Percentiles rank a stretch among this genome's conserved stretches.
Evolutionary conservation across 139 green algal genomes (phyloP).

Genomic region (Chlorella sp.): DNA sequence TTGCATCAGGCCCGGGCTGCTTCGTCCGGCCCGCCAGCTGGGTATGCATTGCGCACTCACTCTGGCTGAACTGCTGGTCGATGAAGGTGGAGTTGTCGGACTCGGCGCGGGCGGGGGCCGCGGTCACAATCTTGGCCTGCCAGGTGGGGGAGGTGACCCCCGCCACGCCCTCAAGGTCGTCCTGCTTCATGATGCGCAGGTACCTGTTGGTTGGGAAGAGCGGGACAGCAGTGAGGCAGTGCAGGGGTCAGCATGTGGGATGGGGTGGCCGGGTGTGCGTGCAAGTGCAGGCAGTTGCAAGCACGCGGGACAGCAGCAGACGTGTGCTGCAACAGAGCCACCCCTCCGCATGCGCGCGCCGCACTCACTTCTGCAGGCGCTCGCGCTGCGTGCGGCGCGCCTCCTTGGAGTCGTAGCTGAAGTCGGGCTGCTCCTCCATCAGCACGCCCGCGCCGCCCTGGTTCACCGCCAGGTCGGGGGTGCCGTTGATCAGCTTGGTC

Average conservation of each 20-base stretch:
- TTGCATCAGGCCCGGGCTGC: no score
- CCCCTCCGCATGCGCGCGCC: no score
- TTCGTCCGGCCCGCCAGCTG: no score
- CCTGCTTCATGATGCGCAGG: slow-evolving; percentile 19
- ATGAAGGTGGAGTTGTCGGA: slow-evolving; percentile 17
- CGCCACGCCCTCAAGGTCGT: neutral
- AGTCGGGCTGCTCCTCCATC: slow-evolving; percentile 44
- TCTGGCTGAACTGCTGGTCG: slow-evolving; percentile 1
- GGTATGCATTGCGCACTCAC: neutral
- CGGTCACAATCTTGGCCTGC: slow-evolving; percentile 1
- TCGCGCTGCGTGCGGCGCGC: neutral
- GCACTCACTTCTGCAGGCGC: slow-evolving; percentile 18
- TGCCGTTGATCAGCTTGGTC: slow-evolving; percentile 16
- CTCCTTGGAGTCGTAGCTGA: slow-evolving; percentile 32
- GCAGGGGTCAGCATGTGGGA: no score
- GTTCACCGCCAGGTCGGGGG: slow-evolving; percentile 31
- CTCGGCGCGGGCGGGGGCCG: neutral
- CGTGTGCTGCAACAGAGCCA: no score
- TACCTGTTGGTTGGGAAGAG: neutral
- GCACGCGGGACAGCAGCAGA: no score
- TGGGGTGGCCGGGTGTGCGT: no score
- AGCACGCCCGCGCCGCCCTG: slow-evolving; percentile 36
- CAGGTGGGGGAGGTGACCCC: neutral
- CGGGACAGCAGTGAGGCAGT: no score
- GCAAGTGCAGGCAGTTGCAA: no score